Conservation (phyloP, 352 stramenopile genomes). For the Phytopythium ostracodes region DNA sequence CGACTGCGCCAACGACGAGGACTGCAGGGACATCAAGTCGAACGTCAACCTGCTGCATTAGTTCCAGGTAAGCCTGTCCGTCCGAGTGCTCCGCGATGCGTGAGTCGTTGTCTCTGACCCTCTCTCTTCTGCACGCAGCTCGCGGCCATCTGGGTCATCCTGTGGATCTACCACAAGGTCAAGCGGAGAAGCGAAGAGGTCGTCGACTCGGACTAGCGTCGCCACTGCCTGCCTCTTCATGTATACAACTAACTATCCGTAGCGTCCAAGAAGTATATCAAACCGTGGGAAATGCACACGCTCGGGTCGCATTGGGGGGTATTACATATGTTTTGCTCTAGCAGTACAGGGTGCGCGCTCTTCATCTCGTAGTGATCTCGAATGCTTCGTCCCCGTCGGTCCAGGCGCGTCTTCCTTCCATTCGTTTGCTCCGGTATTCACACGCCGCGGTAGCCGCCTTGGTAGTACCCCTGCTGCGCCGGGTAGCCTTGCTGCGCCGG, state of each 20-base stretch:
- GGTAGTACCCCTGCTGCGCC: constrained; percentile 1
- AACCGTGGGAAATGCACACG: no score
- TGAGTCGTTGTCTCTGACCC: no score
- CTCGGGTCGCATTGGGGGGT: neutral
- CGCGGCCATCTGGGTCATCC: constrained; percentile 15
- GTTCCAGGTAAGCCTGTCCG: constrained; percentile 17
- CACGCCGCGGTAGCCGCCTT: constrained; percentile 6
- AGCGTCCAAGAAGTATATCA: no score
- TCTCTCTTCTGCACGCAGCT: constrained; percentile 6
- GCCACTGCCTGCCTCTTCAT: neutral
- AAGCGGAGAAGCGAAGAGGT: constrained; percentile 7
- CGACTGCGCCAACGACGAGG: constrained; percentile 50
- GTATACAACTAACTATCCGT: neutral
- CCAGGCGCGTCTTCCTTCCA: neutral
- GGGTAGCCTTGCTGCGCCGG: constrained; percentile 2
- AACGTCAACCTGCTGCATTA: constrained; percentile 32
- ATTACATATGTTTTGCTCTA: neutral
- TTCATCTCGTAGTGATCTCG: neutral
- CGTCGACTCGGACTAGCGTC: neutral
- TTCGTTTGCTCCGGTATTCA: neutral
- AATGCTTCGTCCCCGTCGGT: no score
- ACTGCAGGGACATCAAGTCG: constrained; percentile 36
- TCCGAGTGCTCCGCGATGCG: neutral
- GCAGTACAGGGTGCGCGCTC: neutral
- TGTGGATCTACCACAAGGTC: constrained; percentile 21